Evolutionary conservation across 768 basidiomycete species (phyloP), one percentile per base, ranked within the genome.

Genomic region (Mycena venus): DNA sequence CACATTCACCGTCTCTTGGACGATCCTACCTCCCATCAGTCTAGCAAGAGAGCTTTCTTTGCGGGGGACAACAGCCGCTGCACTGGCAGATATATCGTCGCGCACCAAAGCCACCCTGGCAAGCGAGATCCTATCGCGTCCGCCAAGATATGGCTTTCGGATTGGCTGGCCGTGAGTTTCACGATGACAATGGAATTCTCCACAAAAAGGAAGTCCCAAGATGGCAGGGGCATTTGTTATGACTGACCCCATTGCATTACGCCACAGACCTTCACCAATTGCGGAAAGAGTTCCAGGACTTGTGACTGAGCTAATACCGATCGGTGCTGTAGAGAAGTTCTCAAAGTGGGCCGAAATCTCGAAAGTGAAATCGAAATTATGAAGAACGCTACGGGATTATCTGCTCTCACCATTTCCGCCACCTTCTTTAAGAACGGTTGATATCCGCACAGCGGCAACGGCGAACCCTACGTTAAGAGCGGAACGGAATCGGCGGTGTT

Each of bases 391-490:
- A 23, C 21, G 12, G 29, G 15, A 44, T 10, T 68, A 38, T 17
- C 23, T 9, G 23, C 9, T 61, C 68, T 51, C 58, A 51, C 68
- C n/a, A 25, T 29, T 31, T 44, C 9, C 21, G 68, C 68, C 2
- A 38, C 58, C 15, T 36, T 25, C n/a, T 23, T n/a, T 12, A 69
- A 60, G 4, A 69, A 27, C 8, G 68, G 31, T 10, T 60, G 59
- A 32, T 69, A 69, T 14, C 21, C 68, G 58, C 15, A 59, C 56
- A 3, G 56, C 58, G 4, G 42, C 58, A 19, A 44, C 68, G 9
- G 68, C 36, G 14, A 69, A 69, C 4, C 42, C 68, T 11, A 38
- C 31, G 15, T 69, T 69, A 14, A 69, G 15, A 4, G 32, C 70
- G 17, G 61, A 36, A n/a, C 60, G 62, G 23, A 72, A n/a, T 0